phyloP scores from a whole-genome alignment of 768 basidiomycete species.

The Tephrocybe sp. region DNA sequence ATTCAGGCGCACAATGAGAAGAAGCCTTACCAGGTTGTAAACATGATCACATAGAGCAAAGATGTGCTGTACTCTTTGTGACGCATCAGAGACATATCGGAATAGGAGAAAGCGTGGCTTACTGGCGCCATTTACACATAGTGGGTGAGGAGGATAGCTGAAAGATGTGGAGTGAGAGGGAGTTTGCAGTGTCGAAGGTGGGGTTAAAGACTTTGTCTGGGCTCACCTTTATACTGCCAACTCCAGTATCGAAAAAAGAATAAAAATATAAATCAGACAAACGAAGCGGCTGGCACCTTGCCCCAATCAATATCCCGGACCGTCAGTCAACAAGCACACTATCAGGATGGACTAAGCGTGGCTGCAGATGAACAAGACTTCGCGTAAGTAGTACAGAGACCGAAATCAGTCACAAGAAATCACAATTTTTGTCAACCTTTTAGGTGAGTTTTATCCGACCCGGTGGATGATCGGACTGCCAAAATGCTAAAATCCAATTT shows the following conservation, averaged over 20 bases:
- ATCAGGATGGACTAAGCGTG: slow-evolving; percentile 18
- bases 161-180: slow-evolving; percentile 19
- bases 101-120: slow-evolving; percentile 17
- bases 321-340: slow-evolving; percentile 12
- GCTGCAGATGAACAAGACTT: slow-evolving; percentile 10
- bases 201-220: slow-evolving; percentile 5
- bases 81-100: slow-evolving; percentile 19
- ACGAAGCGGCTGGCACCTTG: slow-evolving; percentile 11
- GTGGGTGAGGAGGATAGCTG: slow-evolving; percentile 15
- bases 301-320: slow-evolving; percentile 15
- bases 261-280: slow-evolving; percentile 17
- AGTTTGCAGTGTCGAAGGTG: slow-evolving; percentile 6
- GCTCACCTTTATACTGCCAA: slow-evolving; percentile 12
- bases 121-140: slow-evolving; percentile 81
- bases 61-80: slow-evolving; percentile 57
- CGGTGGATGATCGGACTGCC: slow-evolving; percentile 11
- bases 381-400: slow-evolving; percentile 13
- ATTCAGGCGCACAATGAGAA: background rate
- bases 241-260: slow-evolving; percentile 7
- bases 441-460: slow-evolving; percentile 14
- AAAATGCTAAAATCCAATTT: slow-evolving; percentile 21
- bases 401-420: slow-evolving; percentile 15
- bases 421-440: slow-evolving; percentile 5
- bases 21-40: slow-evolving; percentile 42
- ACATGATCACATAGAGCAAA: slow-evolving; percentile 58